Conservation (phyloP, 805 yeast genomes). For the Teunomyces aglyptinius region DNA sequence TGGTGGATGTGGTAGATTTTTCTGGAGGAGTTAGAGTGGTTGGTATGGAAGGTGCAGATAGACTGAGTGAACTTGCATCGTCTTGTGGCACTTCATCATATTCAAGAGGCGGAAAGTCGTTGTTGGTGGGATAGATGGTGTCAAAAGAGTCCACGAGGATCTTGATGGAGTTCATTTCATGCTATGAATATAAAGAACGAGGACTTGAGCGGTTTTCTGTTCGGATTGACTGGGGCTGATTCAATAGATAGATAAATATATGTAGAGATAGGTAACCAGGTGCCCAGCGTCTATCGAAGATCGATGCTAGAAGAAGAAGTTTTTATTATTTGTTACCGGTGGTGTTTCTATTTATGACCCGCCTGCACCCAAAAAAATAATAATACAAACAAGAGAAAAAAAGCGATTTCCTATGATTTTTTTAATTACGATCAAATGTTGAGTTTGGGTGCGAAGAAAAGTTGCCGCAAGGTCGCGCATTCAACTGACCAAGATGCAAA, state of each 20-base stretch:
- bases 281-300: neutral
- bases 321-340: neutral
- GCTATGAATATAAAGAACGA: neutral
- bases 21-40: neutral
- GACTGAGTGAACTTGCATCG: neutral
- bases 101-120: conserved; percentile 8
- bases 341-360: conserved; percentile 3
- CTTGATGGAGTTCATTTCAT: conserved; percentile 34
- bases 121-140: conserved; percentile 15
- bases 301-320: neutral
- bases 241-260: no score
- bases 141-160: conserved; percentile 34
- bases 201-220: no score
- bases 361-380: conserved; percentile 3
- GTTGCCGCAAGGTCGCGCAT: neutral
- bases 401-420: neutral
- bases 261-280: neutral
- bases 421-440: neutral
- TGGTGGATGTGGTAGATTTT: neutral
- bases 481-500: no score
- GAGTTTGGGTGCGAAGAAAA: neutral
- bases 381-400: neutral
- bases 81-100: conserved; percentile 7
- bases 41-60: conserved; percentile 1
- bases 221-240: neutral